Conservation (phyloP, 441 rosid species). For the Brassica balearica region DNA sequence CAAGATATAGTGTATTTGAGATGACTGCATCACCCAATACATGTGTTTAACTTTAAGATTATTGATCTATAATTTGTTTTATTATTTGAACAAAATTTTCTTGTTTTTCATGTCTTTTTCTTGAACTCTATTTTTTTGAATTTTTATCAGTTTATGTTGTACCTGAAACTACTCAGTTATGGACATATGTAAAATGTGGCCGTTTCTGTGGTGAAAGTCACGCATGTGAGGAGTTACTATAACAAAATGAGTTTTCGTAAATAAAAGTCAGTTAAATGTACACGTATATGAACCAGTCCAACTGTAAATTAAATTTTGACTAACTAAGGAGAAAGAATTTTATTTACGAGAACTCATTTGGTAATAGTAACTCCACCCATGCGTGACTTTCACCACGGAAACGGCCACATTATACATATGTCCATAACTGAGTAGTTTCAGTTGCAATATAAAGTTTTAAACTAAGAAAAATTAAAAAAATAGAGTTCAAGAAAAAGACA, state of each 20-base stretch:
- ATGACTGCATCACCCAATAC: background rate
- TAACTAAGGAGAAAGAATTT: background rate
- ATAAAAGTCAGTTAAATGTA: background rate
- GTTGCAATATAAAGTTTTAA: background rate
- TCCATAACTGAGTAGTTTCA: constrained; percentile 14
- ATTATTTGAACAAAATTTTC: constrained; percentile 1
- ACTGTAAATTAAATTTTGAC: background rate
- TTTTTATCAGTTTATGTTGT: background rate
- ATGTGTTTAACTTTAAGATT: background rate
- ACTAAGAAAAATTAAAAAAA: background rate
- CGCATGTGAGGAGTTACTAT: constrained; percentile 22
- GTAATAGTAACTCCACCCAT: constrained; percentile 14
- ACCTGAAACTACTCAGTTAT: constrained; percentile 14
- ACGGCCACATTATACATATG: constrained; percentile 11
- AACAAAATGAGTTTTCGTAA: background rate
- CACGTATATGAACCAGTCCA: background rate
- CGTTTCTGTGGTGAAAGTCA: constrained; percentile 24
- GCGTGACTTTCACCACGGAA: constrained; percentile 25
- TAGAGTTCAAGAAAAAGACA: background rate
- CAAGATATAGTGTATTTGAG: background rate
- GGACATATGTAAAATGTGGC: background rate
- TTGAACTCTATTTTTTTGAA: background rate
- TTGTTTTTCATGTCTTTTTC: background rate
- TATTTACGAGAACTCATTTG: background rate
- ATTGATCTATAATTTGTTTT: background rate